phyloP scores from a whole-genome alignment of 352 stramenopile species.

The Globisporangium alternatum region DNA sequence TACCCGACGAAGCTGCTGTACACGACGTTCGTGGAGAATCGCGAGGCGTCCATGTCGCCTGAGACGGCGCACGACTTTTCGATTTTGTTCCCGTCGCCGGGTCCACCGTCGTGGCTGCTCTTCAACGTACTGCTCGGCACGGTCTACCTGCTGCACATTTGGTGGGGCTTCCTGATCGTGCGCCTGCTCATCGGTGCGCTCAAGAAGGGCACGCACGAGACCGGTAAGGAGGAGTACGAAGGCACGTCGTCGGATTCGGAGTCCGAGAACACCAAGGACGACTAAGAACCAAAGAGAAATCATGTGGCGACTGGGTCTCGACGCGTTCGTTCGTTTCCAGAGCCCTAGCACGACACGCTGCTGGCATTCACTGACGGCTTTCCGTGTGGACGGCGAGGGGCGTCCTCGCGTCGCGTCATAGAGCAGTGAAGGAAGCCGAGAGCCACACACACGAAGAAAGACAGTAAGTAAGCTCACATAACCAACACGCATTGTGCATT shows the following conservation, averaged over 20 bases:
- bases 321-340: not conserved
- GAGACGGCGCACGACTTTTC: slow-evolving; percentile 67
- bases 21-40: slow-evolving; percentile 67
- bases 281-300: slow-evolving; percentile 26
- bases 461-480: not conserved
- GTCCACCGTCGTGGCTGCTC: slow-evolving; percentile 77
- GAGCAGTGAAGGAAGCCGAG: not conserved
- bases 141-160: slow-evolving; percentile 82
- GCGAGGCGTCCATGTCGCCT: slow-evolving; percentile 72
- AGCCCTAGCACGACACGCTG: not conserved
- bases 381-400: not conserved
- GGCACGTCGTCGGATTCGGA: slow-evolving; percentile 77
- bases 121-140: slow-evolving; percentile 78
- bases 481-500: not conserved
- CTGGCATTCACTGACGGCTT: too few relatives aligned
- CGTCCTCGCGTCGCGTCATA: slow-evolving; percentile 1
- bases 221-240: slow-evolving; percentile 86
- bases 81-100: slow-evolving; percentile 59
- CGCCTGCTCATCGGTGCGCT: slow-evolving; percentile 66
- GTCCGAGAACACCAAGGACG: slow-evolving; percentile 53
- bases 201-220: slow-evolving; percentile 71
- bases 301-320: not conserved
- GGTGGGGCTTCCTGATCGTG: slow-evolving; percentile 77
- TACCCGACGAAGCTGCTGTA: slow-evolving; percentile 83
- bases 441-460: not conserved